phyloP scores from a whole-genome alignment of 2,329 filamentous ascomycete species.

The Fusarium agapanthi region DNA sequence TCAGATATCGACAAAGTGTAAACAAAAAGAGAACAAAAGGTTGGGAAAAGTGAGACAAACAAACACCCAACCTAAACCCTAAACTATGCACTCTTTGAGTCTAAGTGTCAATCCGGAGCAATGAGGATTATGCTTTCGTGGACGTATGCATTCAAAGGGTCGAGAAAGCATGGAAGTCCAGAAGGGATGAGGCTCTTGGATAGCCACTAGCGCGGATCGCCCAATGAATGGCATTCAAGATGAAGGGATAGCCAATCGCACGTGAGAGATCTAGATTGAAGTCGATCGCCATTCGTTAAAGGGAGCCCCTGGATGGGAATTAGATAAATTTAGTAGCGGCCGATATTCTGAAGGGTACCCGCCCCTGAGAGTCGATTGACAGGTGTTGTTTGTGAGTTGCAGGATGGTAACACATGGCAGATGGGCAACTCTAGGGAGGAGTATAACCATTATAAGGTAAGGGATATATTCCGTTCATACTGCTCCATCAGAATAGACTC shows the following conservation, averaged over 20 bases:
- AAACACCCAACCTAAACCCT: not conserved
- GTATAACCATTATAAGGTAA: not conserved
- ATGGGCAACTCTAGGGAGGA: not conserved
- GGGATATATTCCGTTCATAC: not conserved
- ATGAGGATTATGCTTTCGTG: conserved; percentile 20
- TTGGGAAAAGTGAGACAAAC: conserved; percentile 8
- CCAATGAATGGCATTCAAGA: conserved; percentile 14
- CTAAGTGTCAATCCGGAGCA: not conserved
- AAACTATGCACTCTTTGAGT: not conserved
- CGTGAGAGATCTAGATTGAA: conserved; percentile 24
- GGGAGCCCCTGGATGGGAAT: not conserved
- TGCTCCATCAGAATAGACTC: not conserved
- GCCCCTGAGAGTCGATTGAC: conserved; percentile 26
- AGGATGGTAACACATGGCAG: not conserved
- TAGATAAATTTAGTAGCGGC: conserved; percentile 6
- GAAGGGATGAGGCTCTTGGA: conserved; percentile 16
- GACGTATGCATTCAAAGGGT: conserved; percentile 15
- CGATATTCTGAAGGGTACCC: not conserved
- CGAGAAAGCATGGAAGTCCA: not conserved
- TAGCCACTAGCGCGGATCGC: conserved; percentile 14
- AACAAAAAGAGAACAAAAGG: not conserved
- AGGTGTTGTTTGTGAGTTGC: not conserved
- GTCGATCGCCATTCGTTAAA: conserved; percentile 20
- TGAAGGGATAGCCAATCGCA: conserved; percentile 20
- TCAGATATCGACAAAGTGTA: not conserved